Evolutionary conservation across 164 flowering plant genomes (phyloP).

Genomic region (Magnolia changhungtana): DNA sequence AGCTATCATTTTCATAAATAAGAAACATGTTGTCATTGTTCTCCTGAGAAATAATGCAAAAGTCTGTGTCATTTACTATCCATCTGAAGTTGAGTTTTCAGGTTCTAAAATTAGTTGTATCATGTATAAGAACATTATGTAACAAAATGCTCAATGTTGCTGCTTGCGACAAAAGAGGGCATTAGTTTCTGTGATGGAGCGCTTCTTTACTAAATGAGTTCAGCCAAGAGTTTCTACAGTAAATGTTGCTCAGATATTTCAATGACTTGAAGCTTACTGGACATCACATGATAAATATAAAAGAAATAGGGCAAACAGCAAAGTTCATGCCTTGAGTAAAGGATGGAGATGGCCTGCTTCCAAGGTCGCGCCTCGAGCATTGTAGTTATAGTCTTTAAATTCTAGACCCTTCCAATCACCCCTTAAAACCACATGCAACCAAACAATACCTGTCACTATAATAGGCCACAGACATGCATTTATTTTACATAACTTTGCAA

Average conservation of each 20-base stretch:
- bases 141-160: background rate
- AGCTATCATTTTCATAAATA: too few relatives aligned
- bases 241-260: too few relatives aligned
- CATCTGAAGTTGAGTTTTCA: background rate
- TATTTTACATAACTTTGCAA: background rate
- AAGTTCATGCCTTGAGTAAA: slow-evolving; percentile 63
- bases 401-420: slow-evolving; percentile 85
- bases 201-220: too few relatives aligned
- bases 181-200: too few relatives aligned
- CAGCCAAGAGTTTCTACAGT: too few relatives aligned
- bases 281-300: background rate
- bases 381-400: slow-evolving; percentile 87
- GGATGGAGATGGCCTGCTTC: slow-evolving; percentile 95
- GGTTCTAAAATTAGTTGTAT: background rate
- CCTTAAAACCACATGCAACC: slow-evolving; percentile 31
- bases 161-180: too few relatives aligned
- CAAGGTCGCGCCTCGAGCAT: slow-evolving; percentile 65
- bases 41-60: too few relatives aligned
- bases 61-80: too few relatives aligned
- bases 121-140: background rate
- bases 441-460: background rate
- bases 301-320: background rate
- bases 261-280: background rate
- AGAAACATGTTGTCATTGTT: too few relatives aligned
- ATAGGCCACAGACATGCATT: background rate